Evolutionary conservation across 306 rosid species (phyloP).

Genomic region (Adenanthera pavonina): DNA sequence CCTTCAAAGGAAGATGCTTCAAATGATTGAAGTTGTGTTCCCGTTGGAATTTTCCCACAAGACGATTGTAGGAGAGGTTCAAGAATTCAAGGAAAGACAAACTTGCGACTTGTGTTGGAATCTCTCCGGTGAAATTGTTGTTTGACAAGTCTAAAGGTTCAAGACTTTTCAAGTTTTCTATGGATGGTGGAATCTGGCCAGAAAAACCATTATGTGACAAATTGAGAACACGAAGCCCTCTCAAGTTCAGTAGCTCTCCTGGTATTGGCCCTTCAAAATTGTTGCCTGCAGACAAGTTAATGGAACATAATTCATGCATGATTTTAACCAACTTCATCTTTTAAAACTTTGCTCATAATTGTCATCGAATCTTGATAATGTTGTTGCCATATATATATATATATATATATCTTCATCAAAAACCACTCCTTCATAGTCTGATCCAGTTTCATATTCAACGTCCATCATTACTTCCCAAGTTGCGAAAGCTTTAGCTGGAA

Average conservation of each 20-base stretch:
- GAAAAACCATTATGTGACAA: conserved; percentile 33
- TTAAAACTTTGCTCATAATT: conserved; percentile 23
- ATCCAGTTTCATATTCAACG: neutral
- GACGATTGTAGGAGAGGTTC: conserved; percentile 31
- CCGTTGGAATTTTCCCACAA: conserved; percentile 20
- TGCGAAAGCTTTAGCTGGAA: neutral
- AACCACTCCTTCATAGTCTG: no score
- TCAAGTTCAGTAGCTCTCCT: conserved; percentile 17
- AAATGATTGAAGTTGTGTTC: conserved; percentile 11
- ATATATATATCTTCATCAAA: no score
- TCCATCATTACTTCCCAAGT: conserved; percentile 22
- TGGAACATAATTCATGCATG: neutral
- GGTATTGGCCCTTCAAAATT: conserved; percentile 32
- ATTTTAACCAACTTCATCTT: conserved; percentile 26
- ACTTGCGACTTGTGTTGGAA: neutral
- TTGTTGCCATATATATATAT: no score
- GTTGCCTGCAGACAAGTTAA: conserved; percentile 38
- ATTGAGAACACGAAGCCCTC: conserved; percentile 26
- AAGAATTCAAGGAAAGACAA: no score
- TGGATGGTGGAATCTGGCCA: conserved; percentile 27
- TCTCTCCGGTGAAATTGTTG: conserved; percentile 15
- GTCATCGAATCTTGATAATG: conserved; percentile 30
- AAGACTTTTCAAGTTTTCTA: neutral
- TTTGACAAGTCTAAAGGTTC: conserved; percentile 40
- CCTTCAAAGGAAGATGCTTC: neutral